Conservation (phyloP, 2,329 filamentous ascomycete species). For the Endothia cerciana region DNA sequence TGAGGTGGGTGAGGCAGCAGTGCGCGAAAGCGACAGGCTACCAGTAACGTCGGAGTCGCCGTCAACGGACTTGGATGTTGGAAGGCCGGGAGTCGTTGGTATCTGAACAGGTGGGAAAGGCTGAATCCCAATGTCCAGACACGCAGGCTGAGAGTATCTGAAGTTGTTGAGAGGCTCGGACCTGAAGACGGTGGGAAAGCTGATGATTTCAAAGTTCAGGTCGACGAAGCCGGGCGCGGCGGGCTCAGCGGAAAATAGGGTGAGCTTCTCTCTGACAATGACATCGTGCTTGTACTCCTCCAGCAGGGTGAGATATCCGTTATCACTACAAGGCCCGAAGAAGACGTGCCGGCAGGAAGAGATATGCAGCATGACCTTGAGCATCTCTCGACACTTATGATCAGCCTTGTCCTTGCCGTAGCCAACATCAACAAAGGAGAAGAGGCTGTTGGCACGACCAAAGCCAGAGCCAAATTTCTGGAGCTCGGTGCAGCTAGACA, state of each 20-base stretch:
- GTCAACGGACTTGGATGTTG: neutral
- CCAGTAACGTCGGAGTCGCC: neutral
- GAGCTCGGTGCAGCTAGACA: constrained; percentile 34
- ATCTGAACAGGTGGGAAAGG: constrained; percentile 19
- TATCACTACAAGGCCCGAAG: constrained; percentile 41
- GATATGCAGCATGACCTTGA: constrained; percentile 40
- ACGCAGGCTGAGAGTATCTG: neutral
- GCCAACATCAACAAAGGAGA: constrained; percentile 42
- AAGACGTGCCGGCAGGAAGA: constrained; percentile 40
- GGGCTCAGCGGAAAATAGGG: constrained; percentile 39
- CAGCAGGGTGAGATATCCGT: constrained; percentile 40
- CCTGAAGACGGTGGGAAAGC: constrained; percentile 38
- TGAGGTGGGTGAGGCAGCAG: neutral
- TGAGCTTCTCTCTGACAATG: constrained; percentile 35
- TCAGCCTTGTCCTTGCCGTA: constrained; percentile 42
- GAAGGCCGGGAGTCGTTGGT: neutral
- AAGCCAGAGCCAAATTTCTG: constrained; percentile 41
- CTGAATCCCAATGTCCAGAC: constrained; percentile 23
- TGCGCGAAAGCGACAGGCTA: neutral
- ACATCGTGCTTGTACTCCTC: constrained; percentile 38
- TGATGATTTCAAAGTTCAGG: constrained; percentile 36
- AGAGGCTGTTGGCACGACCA: constrained; percentile 39
- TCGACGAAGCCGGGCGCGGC: constrained; percentile 38
- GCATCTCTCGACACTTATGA: constrained; percentile 41
- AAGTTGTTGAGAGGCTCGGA: constrained; percentile 34